Evolutionary conservation across 225 moss, liverwort and hornwort genomes (phyloP), one percentile per base, ranked within the genome.

Genomic region (Thuidium tamariscinum): DNA sequence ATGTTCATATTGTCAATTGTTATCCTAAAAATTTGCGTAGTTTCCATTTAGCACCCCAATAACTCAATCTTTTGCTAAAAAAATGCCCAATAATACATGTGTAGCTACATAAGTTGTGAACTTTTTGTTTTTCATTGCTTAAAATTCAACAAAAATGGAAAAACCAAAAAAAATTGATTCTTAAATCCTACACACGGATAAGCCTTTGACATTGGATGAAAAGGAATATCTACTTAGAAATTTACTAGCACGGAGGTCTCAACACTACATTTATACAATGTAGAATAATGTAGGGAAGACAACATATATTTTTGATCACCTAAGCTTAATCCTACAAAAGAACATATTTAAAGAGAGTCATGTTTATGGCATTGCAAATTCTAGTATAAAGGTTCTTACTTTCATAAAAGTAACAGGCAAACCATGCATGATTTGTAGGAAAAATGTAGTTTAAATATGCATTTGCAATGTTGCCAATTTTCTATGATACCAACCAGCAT

Each of bases 121-220:
- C 6, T 22, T 67, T 34, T 67, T 37, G 37, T 67, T 2, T 37
- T 22, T 67, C 22, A 37, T 37, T 67, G 13, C 22, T 67, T 13
- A 39, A 68, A 13, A 39, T 68, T 0, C 39, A 11, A 13, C 2
- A 23, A 13, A 68, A 23, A 23, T 23, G 7, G 8, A 37, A 66
- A 36, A 37, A 20, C 6, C 46, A 46, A 49, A 37, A 22, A 9
- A 16, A 15, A 11, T 4, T 21, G 21, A 21, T 36, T 6, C 20
- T 1, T 1, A 1, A 13, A 7, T 13, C 23, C 22, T 2, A 37
- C 0, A 3, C 7, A 67, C 37, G 0, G 66, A 66, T 21, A 36
- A 21, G 5, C 36, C 10, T n/a, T 20, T 20, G 36, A 37, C 22
- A 37, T 12, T 67, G 7, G 4, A 37, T 18, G 9, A 22, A 21